A percentile compares a stretch with the other conserved stretches of the same genome.
These are phyloP conservation scores for Fusarium miscanthi DNA, from an alignment of 2,329 filamentous ascomycete species.

Conservation along the genomic window DNA sequence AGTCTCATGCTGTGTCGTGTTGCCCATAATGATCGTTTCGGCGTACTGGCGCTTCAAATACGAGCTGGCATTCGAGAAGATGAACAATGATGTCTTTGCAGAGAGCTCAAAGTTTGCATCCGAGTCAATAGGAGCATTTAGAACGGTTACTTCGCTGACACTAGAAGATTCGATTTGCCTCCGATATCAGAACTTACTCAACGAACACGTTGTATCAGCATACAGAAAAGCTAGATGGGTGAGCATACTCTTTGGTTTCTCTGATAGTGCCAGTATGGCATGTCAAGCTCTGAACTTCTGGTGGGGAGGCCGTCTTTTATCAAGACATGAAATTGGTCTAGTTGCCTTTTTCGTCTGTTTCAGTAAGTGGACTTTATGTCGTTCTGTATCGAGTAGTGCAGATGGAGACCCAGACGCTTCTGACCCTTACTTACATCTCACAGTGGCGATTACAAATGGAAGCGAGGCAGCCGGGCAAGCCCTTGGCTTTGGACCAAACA, in stretches of 20 bases:
- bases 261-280: slow-evolving; percentile 73
- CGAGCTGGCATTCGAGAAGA: slow-evolving; percentile 74
- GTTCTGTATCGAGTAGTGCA: not conserved
- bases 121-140: slow-evolving; percentile 78
- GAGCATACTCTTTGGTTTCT: slow-evolving; percentile 74
- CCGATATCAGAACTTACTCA: slow-evolving; percentile 70
- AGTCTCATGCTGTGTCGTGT: slow-evolving; percentile 71
- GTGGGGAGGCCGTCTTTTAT: slow-evolving; percentile 72
- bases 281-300: slow-evolving; percentile 74
- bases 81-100: slow-evolving; percentile 75
- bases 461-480: slow-evolving; percentile 56
- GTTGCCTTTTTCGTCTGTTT: slow-evolving; percentile 68
- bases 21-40: slow-evolving; percentile 61
- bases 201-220: slow-evolving; percentile 67
- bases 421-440: slow-evolving; percentile 2
- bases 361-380: slow-evolving; percentile 43
- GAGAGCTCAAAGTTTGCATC: slow-evolving; percentile 80
- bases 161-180: slow-evolving; percentile 73
- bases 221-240: slow-evolving; percentile 70
- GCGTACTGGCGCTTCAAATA: slow-evolving; percentile 65
- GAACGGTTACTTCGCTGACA: slow-evolving; percentile 76
- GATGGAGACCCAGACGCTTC: not conserved
- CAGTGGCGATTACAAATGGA: slow-evolving; percentile 71
- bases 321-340: slow-evolving; percentile 59
- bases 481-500: slow-evolving; percentile 75